These are phyloP conservation scores for Coemansia interrupta DNA, from an alignment of 192 early-diverging fungal species.

Conservation along the genomic window DNA sequence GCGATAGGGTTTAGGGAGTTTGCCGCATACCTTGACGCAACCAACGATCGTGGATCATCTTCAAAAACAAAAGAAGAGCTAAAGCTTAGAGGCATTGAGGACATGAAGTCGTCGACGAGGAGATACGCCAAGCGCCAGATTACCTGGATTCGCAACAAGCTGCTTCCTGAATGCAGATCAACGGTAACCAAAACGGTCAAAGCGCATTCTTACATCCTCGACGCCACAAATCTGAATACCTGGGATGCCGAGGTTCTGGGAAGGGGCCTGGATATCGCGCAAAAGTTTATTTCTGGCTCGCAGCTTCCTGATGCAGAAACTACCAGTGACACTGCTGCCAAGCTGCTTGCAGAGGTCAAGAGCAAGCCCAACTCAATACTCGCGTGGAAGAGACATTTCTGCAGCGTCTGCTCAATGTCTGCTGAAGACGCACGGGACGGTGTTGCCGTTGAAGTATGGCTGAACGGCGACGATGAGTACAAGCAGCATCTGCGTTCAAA, in stretches of 20 bases:
- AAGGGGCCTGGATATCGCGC: constrained; percentile 55
- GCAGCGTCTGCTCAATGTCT: constrained; percentile 61
- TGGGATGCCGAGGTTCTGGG: constrained; percentile 60
- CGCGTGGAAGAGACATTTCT: constrained; percentile 67
- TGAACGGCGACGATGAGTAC: constrained; percentile 77
- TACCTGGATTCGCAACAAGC: constrained; percentile 50
- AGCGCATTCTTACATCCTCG: constrained; percentile 60
- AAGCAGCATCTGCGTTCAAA: constrained; percentile 68
- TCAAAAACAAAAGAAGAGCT: constrained; percentile 29
- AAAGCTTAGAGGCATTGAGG: constrained; percentile 59
- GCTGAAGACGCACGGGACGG: constrained; percentile 41
- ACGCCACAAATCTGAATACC: constrained; percentile 60
- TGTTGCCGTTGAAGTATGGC: constrained; percentile 40
- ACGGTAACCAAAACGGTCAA: constrained; percentile 25
- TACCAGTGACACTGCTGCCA: constrained; percentile 22
- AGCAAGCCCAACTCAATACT: constrained; percentile 25
- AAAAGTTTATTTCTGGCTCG: constrained; percentile 20
- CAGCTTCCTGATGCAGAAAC: constrained; percentile 17
- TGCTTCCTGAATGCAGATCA: constrained; percentile 38
- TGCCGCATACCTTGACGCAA: constrained; percentile 60
- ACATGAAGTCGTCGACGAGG: constrained; percentile 85
- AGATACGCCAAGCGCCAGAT: constrained; percentile 74
- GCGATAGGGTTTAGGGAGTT: constrained; percentile 86
- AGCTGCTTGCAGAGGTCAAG: constrained; percentile 28
- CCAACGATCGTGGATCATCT: neutral